Percentiles rank a stretch among this genome's conserved stretches.
phyloP scores from a whole-genome alignment of 306 rosid species.

The Pueraria montana region DNA sequence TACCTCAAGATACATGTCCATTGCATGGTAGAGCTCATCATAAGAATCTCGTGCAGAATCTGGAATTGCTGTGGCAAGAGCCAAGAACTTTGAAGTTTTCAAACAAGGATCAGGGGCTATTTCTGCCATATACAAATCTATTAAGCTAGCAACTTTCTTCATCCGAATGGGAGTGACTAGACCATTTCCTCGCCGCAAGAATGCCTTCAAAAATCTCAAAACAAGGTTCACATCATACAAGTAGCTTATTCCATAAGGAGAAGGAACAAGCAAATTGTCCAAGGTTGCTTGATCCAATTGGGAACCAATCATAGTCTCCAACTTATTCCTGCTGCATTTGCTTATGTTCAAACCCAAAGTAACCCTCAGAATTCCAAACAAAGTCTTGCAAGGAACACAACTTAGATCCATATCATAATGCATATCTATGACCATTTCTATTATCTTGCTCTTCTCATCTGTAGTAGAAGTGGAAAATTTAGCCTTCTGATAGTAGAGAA shows the following conservation, averaged over 20 bases:
- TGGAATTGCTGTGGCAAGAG: constrained; percentile 74
- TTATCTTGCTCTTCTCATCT: constrained; percentile 61
- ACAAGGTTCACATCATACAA: constrained; percentile 91
- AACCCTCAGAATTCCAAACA: constrained; percentile 78
- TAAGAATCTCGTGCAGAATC: constrained; percentile 85
- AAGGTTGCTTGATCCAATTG: constrained; percentile 83
- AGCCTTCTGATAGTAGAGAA: constrained; percentile 79
- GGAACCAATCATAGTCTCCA: constrained; percentile 88
- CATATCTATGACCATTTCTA: constrained; percentile 74
- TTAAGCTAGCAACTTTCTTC: constrained; percentile 71
- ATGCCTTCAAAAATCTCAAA: constrained; percentile 77
- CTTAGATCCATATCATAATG: constrained; percentile 62
- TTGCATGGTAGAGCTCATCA: constrained; percentile 83
- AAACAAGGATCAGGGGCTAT: constrained; percentile 95
- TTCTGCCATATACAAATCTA: constrained; percentile 91
- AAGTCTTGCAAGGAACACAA: constrained; percentile 73
- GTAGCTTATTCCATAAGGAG: constrained; percentile 72
- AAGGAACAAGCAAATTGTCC: constrained; percentile 92
- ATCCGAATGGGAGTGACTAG: constrained; percentile 51
- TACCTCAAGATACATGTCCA: constrained; percentile 94
- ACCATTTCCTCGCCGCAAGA: constrained; percentile 50
- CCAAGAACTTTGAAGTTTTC: constrained; percentile 77
- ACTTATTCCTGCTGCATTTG: constrained; percentile 69
- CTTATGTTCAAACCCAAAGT: constrained; percentile 65
- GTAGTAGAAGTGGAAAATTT: constrained; percentile 57